A percentile compares a stretch with the other conserved stretches of the same genome.
These are phyloP conservation scores for Physcomitrium patens DNA, from an alignment of 225 moss, liverwort and hornwort species.

Conservation along the genomic window DNA sequence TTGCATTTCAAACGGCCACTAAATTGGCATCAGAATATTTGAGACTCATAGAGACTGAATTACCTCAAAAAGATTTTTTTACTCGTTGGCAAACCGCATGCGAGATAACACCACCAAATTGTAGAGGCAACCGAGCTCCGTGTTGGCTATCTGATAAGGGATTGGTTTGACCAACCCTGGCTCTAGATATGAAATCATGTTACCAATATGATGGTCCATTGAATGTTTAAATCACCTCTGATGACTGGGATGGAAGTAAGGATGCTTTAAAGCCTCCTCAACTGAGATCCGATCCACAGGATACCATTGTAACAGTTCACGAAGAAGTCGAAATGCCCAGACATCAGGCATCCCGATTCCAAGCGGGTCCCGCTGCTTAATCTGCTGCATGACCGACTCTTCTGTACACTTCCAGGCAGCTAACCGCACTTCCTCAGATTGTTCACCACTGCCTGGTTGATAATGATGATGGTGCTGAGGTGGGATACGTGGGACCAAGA, in stretches of 20 bases:
- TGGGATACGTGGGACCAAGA: constrained; percentile 73
- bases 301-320: constrained; percentile 79
- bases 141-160: too few species aligned
- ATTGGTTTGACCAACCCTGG: too few species aligned
- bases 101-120: too few species aligned
- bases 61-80: too few species aligned
- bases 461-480: constrained; percentile 67
- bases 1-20: too few species aligned
- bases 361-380: constrained; percentile 74
- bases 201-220: background rate
- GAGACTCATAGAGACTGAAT: too few species aligned
- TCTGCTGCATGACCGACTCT: constrained; percentile 75
- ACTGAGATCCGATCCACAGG: constrained; percentile 83
- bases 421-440: constrained; percentile 70
- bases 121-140: too few species aligned
- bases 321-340: constrained; percentile 79
- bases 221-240: constrained; percentile 33
- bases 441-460: constrained; percentile 56
- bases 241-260: constrained; percentile 67
- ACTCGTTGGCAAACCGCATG: too few species aligned
- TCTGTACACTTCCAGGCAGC: constrained; percentile 87
- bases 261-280: constrained; percentile 71
- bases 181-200: too few species aligned
- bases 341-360: constrained; percentile 83
- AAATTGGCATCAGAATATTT: too few species aligned